Percentiles rank a stretch among this genome's conserved stretches.
These are phyloP conservation scores for Tricholoma hemisulphureum DNA, from an alignment of 768 basidiomycete species.

Conservation along the genomic window DNA sequence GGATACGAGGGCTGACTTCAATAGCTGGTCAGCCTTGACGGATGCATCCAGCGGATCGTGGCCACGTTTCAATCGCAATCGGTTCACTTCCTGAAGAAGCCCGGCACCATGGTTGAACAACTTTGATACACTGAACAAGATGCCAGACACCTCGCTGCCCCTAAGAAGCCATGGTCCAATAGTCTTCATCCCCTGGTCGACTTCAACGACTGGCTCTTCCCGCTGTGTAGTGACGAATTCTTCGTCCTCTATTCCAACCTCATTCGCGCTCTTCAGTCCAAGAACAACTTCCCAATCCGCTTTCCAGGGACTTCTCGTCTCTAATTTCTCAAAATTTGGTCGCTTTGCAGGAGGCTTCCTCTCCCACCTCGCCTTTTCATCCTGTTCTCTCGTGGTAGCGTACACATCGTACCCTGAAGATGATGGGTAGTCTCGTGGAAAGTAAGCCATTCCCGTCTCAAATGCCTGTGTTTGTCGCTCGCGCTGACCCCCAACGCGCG, in stretches of 20 bases:
- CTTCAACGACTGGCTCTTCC: conserved; percentile 33
- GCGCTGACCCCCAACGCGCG: conserved; percentile 81
- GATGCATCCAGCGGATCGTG: conserved; percentile 37
- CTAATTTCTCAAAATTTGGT: conserved; percentile 63
- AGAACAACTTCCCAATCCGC: conserved; percentile 76
- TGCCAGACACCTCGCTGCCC: conserved; percentile 45
- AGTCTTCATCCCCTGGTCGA: conserved; percentile 8
- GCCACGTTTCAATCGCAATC: conserved; percentile 54
- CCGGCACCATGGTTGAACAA: conserved; percentile 41
- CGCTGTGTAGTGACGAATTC: conserved; percentile 60
- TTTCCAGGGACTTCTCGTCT: conserved; percentile 68
- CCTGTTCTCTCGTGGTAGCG: conserved; percentile 45
- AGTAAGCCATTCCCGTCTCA: conserved; percentile 72
- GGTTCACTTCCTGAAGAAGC: conserved; percentile 57
- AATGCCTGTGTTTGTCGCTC: conserved; percentile 80
- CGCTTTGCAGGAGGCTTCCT: conserved; percentile 87
- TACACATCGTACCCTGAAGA: conserved; percentile 53
- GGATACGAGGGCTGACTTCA: conserved; percentile 62
- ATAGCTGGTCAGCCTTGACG: conserved; percentile 42
- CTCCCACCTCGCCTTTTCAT: conserved; percentile 66
- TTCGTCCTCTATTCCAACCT: conserved; percentile 18
- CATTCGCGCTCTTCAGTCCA: conserved; percentile 36
- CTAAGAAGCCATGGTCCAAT: conserved; percentile 68
- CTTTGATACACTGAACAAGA: conserved; percentile 43
- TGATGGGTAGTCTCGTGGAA: conserved; percentile 79